A percentile compares a stretch with the other conserved stretches of the same genome.
Evolutionary conservation across 495 filamentous ascomycete genomes (phyloP).

Genomic region (Parathielavia appendiculata): DNA sequence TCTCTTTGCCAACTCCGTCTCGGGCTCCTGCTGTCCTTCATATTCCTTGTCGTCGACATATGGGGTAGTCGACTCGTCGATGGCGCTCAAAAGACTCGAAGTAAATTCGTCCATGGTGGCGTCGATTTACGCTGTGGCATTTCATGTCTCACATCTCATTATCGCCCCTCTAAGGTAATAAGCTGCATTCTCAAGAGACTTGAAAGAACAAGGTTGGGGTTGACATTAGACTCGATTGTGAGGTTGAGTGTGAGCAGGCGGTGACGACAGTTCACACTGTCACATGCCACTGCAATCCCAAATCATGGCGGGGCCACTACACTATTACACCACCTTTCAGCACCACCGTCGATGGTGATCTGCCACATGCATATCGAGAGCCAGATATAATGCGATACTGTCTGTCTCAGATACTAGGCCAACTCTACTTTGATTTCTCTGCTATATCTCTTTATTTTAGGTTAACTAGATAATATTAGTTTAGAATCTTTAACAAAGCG

Average conservation of each 20-base stretch:
- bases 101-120: conserved; percentile 38
- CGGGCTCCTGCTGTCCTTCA: conserved; percentile 23
- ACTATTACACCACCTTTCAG: too few relatives aligned
- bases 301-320: too few relatives aligned
- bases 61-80: conserved; percentile 21
- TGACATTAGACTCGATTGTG: too few relatives aligned
- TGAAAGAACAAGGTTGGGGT: background rate
- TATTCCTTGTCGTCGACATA: conserved; percentile 21
- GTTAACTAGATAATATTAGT: too few relatives aligned
- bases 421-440: too few relatives aligned
- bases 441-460: too few relatives aligned
- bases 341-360: too few relatives aligned
- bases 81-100: conserved; percentile 31
- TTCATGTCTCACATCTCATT: background rate
- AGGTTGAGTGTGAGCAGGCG: background rate
- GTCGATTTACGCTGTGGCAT: background rate
- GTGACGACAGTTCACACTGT: background rate
- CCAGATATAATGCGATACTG: too few relatives aligned
- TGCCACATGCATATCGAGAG: too few relatives aligned
- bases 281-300: too few relatives aligned
- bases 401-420: too few relatives aligned
- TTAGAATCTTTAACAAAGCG: too few relatives aligned
- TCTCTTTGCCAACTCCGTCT: conserved; percentile 29
- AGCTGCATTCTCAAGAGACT: background rate
- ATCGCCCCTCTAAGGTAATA: background rate